phyloP scores from a whole-genome alignment of 2,329 filamentous ascomycete species.

The Neonectria sp. region DNA sequence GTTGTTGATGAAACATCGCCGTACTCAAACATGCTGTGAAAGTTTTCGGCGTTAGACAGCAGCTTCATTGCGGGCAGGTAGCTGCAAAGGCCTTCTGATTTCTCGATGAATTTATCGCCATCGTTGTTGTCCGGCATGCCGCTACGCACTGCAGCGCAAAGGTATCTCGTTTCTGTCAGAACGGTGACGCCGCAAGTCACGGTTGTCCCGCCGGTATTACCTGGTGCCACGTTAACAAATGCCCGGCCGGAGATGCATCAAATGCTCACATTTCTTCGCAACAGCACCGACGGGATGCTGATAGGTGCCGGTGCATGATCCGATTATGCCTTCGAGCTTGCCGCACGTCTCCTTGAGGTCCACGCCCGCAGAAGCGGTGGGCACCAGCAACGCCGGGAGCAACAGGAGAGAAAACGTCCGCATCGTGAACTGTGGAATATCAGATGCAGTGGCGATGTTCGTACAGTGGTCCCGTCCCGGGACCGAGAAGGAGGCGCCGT shows the following conservation, averaged over 20 bases:
- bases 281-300: neutral
- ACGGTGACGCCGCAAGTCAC: neutral
- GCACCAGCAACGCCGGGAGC: neutral
- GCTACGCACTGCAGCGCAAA: neutral
- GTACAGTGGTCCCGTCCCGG: neutral
- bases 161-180: neutral
- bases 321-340: neutral
- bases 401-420: neutral
- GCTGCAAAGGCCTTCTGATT: neutral
- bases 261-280: neutral
- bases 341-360: neutral
- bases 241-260: too few species aligned
- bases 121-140: neutral
- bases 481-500: neutral
- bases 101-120: neutral
- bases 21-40: neutral
- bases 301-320: neutral
- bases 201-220: neutral
- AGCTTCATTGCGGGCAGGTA: neutral
- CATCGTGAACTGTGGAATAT: neutral
- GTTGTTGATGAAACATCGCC: neutral
- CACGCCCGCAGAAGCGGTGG: neutral
- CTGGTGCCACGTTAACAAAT: neutral
- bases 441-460: neutral
- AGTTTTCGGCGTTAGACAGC: neutral